Evolutionary conservation across 2,329 filamentous ascomycete species (phyloP).

Genomic region (Dactylellina cionopaga): DNA sequence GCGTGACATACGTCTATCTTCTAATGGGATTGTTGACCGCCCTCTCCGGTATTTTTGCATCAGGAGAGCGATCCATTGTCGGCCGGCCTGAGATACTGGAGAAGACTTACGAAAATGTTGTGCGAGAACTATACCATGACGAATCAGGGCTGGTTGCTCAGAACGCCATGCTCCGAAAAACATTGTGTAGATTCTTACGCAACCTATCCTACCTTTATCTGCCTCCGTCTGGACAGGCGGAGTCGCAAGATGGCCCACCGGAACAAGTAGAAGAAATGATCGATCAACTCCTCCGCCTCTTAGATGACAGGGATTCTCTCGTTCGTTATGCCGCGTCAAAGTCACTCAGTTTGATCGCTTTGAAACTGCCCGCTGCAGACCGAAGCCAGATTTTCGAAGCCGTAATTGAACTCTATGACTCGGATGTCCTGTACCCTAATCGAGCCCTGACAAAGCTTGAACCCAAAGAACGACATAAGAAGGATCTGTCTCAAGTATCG

Average conservation of each 20-base stretch:
- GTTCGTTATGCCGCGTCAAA: slow-evolving; percentile 93
- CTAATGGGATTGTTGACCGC: slow-evolving; percentile 54
- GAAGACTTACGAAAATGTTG: slow-evolving; percentile 33
- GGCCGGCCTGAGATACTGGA: slow-evolving; percentile 15
- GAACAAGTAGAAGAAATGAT: slow-evolving; percentile 77
- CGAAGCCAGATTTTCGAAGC: slow-evolving; percentile 87
- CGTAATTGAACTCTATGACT: slow-evolving; percentile 75
- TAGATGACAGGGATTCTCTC: slow-evolving; percentile 89
- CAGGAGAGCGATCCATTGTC: slow-evolving; percentile 52
- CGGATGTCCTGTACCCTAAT: slow-evolving; percentile 68
- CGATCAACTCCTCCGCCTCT: slow-evolving; percentile 78
- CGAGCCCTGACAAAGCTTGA: slow-evolving; percentile 43
- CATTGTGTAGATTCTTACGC: slow-evolving; percentile 39
- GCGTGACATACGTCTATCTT: slow-evolving; percentile 53
- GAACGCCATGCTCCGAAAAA: slow-evolving; percentile 49
- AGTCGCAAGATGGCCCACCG: slow-evolving; percentile 34
- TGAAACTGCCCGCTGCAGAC: slow-evolving; percentile 82
- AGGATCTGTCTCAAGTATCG: slow-evolving; percentile 48
- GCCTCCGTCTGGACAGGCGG: slow-evolving; percentile 27
- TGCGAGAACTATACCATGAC: slow-evolving; percentile 33
- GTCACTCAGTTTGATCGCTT: slow-evolving; percentile 83
- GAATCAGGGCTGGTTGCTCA: slow-evolving; percentile 36
- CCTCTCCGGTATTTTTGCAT: slow-evolving; percentile 55
- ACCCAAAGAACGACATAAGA: slow-evolving; percentile 30
- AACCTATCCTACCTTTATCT: slow-evolving; percentile 46